Base-by-base conservation (phyloP, 306 rosid species). In the Ammopiptanthus mongolicus region DNA sequence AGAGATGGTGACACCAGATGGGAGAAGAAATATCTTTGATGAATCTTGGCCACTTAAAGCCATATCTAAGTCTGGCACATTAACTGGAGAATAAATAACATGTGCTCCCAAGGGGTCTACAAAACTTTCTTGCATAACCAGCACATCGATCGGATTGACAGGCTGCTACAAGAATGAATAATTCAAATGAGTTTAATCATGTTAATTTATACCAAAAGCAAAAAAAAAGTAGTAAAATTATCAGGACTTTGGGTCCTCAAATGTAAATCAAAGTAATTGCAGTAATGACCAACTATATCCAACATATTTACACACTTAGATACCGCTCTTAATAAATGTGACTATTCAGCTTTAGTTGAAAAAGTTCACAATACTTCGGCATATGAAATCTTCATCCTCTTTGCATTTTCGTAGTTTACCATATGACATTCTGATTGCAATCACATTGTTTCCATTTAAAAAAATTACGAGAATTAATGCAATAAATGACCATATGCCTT, bases 81-180 rank as follows among this genome's bases (percentile, higher is more conserved):
- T 89, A 1, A 85, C 12, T 0, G 95, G 91, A 8, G 93, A 84
- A 69, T 84, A 93, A 0, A 89, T 60, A 3, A 93, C 37, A 21
- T 76, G 5, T 8, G 83, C 71, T 65, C 86, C 97, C 59, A 80
- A n/a, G 0, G 84, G 71, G 57, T 85, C 89, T 33, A 28, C 59
- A 17, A 66, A 86, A 67, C 79, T 80, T 65, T 93, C 98, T 86
- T 93, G 97, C 28, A 93, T 47, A n/a, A 89, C 77, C 61, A 79
- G 22, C 66, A 82, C 67, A 55, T 39, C 63, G 65, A 33, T 31
- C 0, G 86, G 78, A 6, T 70, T 44, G 17, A 78, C 51, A 3
- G 91, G 85, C 98, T 93, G 87, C 79, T 13, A 25, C 79, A 77
- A 2, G 80, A 11, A 75, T 9, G 17, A 42, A 75, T 36, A 34